A percentile compares a stretch with the other conserved stretches of the same genome.
phyloP scores from a whole-genome alignment of 768 basidiomycete species.

The Cyclocybe cylindracea region DNA sequence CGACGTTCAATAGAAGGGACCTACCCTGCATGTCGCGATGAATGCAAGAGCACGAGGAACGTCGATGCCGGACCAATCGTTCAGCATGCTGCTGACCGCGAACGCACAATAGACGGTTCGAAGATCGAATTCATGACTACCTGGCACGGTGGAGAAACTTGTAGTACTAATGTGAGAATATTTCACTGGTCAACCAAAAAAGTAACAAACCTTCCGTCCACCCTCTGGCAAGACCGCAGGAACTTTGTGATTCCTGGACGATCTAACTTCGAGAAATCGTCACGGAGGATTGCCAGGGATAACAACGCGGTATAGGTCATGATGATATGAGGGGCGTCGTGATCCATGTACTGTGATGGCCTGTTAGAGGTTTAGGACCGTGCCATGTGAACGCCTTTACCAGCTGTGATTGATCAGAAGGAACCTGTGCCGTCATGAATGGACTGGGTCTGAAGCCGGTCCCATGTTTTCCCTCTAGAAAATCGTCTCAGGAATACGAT shows the following conservation, averaged over 20 bases:
- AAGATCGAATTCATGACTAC: conserved; percentile 72
- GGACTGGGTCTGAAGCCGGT: conserved; percentile 76
- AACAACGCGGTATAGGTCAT: conserved; percentile 93
- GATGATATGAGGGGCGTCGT: conserved; percentile 81
- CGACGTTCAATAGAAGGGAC: conserved; percentile 5
- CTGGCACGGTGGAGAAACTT: conserved; percentile 75
- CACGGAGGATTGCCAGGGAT: conserved; percentile 82
- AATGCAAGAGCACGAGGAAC: conserved; percentile 61
- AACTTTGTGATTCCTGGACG: conserved; percentile 66
- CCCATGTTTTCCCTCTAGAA: conserved; percentile 55
- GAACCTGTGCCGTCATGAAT: conserved; percentile 52
- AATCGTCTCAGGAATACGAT: not conserved
- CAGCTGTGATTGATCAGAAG: conserved; percentile 6
- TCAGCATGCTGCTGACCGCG: conserved; percentile 74
- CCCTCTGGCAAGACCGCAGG: conserved; percentile 69
- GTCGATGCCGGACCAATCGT: conserved; percentile 79
- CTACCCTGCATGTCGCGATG: conserved; percentile 74
- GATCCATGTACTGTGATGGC: conserved; percentile 43
- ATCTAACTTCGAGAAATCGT: conserved; percentile 76
- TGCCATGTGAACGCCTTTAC: conserved; percentile 7
- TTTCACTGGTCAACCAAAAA: not conserved
- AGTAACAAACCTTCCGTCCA: conserved; percentile 75
- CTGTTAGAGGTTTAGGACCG: conserved; percentile 3
- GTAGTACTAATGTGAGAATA: conserved; percentile 3
- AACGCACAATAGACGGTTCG: conserved; percentile 88